These are phyloP conservation scores for Poa annua DNA, from an alignment of 176 grass and related monocot species.

Conservation along the genomic window DNA sequence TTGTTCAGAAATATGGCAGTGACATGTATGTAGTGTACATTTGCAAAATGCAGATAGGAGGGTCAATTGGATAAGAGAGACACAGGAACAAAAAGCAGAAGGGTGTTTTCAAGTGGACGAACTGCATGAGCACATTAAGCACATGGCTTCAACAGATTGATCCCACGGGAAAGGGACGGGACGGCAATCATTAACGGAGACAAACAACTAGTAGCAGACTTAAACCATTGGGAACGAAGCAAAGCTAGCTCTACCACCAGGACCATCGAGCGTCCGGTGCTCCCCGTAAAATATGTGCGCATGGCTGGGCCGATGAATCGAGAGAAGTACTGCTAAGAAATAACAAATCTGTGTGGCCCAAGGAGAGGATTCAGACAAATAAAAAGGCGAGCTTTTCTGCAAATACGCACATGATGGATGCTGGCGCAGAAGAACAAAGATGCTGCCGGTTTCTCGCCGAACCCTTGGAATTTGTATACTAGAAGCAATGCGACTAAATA, in stretches of 20 bases:
- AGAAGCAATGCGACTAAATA: not conserved
- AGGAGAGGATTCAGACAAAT: too few relatives aligned
- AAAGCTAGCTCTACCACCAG: not conserved
- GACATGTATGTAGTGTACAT: not conserved
- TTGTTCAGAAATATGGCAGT: not conserved
- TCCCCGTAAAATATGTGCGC: too few relatives aligned
- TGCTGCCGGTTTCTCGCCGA: too few relatives aligned
- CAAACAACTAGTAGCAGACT: not conserved
- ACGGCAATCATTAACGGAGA: not conserved
- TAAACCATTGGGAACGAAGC: not conserved
- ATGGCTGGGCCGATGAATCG: too few relatives aligned
- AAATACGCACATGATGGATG: not conserved
- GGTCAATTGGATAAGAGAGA: not conserved
- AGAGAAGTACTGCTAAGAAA: too few relatives aligned
- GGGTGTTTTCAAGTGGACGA: not conserved
- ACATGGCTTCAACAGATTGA: not conserved
- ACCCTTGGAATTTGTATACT: too few relatives aligned
- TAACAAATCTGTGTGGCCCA: not conserved
- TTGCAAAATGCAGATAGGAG: not conserved
- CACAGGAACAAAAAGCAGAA: not conserved
- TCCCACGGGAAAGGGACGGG: too few relatives aligned
- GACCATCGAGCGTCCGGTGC: too few relatives aligned
- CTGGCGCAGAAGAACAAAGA: too few relatives aligned
- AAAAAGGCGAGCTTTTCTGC: too few relatives aligned
- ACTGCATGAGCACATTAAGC: conserved; percentile 10